Evolutionary conservation across 2,329 filamentous ascomycete genomes (phyloP).

Genomic region (Fusarium sp.): DNA sequence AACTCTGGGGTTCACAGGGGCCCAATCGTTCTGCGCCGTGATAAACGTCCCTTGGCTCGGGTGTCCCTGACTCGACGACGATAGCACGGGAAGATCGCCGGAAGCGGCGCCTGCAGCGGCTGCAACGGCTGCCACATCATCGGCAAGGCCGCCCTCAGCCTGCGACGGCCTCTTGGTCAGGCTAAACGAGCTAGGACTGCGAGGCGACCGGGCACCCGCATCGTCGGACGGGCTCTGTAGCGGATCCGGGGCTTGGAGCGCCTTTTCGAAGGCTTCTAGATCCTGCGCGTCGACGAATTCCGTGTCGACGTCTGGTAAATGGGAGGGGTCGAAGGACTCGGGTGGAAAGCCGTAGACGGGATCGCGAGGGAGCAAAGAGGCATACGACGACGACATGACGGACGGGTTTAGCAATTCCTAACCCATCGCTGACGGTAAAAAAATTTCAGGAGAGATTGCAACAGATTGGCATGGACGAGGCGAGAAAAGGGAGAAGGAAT

Average conservation of each 20-base stretch:
- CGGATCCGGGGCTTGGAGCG: conserved; percentile 81
- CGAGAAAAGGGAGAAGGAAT: conserved; percentile 21
- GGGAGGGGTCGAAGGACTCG: conserved; percentile 71
- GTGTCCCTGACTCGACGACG: conserved; percentile 44
- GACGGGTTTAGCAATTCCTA: conserved; percentile 16
- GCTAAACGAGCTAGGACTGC: conserved; percentile 52
- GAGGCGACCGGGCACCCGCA: conserved; percentile 52
- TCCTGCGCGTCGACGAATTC: conserved; percentile 79
- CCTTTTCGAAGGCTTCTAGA: conserved; percentile 78
- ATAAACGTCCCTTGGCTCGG: conserved; percentile 67
- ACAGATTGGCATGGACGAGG: conserved; percentile 8
- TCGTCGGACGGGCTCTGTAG: conserved; percentile 69
- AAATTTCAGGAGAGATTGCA: neutral
- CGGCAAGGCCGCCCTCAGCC: conserved; percentile 42
- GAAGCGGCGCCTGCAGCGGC: conserved; percentile 52
- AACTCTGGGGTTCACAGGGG: conserved; percentile 79
- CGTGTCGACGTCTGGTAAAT: conserved; percentile 78
- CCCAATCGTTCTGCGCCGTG: conserved; percentile 94
- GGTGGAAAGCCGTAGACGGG: conserved; percentile 63
- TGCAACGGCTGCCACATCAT: conserved; percentile 50
- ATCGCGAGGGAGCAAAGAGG: conserved; percentile 41
- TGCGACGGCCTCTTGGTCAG: conserved; percentile 54
- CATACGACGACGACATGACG: conserved; percentile 41
- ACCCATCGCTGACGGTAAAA: conserved; percentile 26
- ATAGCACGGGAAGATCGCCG: conserved; percentile 44